phyloP scores from a whole-genome alignment of 225 moss, liverwort and hornwort species.

The Physcomitrium patens region DNA sequence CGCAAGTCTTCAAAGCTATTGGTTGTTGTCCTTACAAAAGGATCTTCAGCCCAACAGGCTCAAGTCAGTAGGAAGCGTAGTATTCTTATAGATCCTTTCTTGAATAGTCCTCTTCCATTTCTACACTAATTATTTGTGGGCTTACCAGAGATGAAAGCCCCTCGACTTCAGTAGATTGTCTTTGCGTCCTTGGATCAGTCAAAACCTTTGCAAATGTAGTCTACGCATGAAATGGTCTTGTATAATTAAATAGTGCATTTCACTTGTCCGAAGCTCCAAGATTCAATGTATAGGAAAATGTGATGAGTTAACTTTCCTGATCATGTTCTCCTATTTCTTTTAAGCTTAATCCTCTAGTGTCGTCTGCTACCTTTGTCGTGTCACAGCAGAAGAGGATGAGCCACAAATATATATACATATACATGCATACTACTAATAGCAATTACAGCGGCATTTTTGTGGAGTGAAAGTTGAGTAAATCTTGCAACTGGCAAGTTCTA shows the following conservation, averaged over 20 bases:
- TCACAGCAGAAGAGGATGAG: no score
- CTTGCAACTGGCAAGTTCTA: no score
- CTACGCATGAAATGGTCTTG: not conserved
- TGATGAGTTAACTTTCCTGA: not conserved
- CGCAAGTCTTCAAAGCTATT: conserved; percentile 5
- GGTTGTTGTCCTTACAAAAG: not conserved
- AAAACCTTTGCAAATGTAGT: not conserved
- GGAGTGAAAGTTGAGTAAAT: no score
- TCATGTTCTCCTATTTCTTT: not conserved
- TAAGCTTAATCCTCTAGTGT: not conserved
- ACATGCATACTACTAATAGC: no score
- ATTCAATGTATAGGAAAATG: not conserved
- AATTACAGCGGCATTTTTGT: no score
- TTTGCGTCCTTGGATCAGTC: not conserved
- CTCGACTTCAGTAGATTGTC: conserved; percentile 16
- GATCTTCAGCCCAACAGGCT: not conserved
- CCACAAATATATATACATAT: no score
- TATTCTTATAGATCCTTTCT: not conserved
- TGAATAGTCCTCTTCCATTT: conserved; percentile 26
- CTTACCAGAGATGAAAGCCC: conserved; percentile 23
- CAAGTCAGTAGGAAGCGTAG: conserved; percentile 17
- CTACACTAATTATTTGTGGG: conserved; percentile 25
- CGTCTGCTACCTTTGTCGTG: no score
- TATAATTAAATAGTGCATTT: not conserved
- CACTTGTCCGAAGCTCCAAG: not conserved